Evolutionary conservation across 177 flowering plant genomes (phyloP).

Genomic region (Telopea speciosissima): DNA sequence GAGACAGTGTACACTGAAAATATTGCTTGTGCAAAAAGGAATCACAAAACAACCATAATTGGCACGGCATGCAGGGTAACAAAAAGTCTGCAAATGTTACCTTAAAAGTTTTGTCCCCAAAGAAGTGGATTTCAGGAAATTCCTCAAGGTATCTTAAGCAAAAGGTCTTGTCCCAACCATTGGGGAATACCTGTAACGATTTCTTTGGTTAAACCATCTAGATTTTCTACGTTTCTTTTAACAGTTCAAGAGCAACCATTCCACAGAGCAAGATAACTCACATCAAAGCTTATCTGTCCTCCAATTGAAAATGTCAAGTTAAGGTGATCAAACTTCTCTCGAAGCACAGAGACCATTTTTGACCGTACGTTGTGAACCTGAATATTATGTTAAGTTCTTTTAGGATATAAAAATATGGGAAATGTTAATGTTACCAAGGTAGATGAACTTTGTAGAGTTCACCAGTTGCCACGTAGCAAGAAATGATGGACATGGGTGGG

Average conservation of each 20-base stretch:
- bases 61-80: not conserved
- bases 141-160: conserved; percentile 82
- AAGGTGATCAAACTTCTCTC: conserved; percentile 82
- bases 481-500: no score
- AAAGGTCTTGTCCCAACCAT: conserved; percentile 97
- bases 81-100: conserved; percentile 23
- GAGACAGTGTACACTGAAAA: no score
- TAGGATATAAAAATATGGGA: not conserved
- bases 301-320: conserved; percentile 95
- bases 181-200: conserved; percentile 75
- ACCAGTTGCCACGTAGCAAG: no score
- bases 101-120: conserved; percentile 98
- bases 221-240: not conserved
- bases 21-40: not conserved
- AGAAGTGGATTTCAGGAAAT: conserved; percentile 86
- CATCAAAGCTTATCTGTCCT: conserved; percentile 98
- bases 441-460: no score
- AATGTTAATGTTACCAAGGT: no score
- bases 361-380: conserved; percentile 86
- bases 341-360: conserved; percentile 80
- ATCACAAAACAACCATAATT: not conserved
- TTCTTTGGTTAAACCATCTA: not conserved
- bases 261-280: conserved; percentile 29
- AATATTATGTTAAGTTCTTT: conserved; percentile 1
- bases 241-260: conserved; percentile 2